Evolutionary conservation across 805 yeast genomes (phyloP).

Genomic region (Candida koratica): DNA sequence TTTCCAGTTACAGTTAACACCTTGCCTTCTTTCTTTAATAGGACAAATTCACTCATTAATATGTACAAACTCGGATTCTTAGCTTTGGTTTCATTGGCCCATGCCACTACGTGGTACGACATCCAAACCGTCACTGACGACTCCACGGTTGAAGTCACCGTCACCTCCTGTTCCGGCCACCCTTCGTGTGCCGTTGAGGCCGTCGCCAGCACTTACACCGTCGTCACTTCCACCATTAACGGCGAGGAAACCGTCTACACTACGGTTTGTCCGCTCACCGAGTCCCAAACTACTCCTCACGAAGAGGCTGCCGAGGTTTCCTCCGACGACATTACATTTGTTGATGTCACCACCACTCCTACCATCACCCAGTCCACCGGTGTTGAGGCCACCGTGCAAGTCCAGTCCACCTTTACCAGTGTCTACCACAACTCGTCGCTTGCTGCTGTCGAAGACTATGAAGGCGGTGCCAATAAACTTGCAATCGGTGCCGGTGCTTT

Average conservation of each 20-base stretch:
- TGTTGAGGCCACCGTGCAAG: slow-evolving; percentile 40
- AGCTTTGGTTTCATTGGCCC: slow-evolving; percentile 22
- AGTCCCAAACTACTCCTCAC: slow-evolving; percentile 11
- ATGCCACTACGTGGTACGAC: slow-evolving; percentile 17
- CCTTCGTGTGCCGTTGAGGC: slow-evolving; percentile 20
- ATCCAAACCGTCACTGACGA: slow-evolving; percentile 24
- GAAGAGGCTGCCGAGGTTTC: slow-evolving; percentile 14
- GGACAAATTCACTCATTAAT: slow-evolving; percentile 5
- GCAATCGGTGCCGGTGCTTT: slow-evolving; percentile 32
- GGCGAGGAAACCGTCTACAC: slow-evolving; percentile 35
- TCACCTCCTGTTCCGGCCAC: slow-evolving; percentile 37
- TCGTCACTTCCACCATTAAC: slow-evolving; percentile 30
- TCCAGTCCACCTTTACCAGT: slow-evolving; percentile 37
- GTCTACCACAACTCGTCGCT: slow-evolving; percentile 22
- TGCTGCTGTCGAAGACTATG: slow-evolving; percentile 24
- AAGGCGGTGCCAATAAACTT: slow-evolving; percentile 30
- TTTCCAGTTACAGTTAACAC: slow-evolving; percentile 11
- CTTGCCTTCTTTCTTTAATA: neutral
- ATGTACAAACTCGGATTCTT: slow-evolving; percentile 17
- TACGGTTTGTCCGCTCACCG: slow-evolving; percentile 34
- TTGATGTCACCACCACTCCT: slow-evolving; percentile 50
- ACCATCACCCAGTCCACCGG: slow-evolving; percentile 44
- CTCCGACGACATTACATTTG: slow-evolving; percentile 26
- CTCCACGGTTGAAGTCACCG: slow-evolving; percentile 32
- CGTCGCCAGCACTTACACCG: slow-evolving; percentile 27